These are phyloP conservation scores for Heterococcus sp. DNA, from an alignment of 108 stramenopile species.

Conservation along the genomic window DNA sequence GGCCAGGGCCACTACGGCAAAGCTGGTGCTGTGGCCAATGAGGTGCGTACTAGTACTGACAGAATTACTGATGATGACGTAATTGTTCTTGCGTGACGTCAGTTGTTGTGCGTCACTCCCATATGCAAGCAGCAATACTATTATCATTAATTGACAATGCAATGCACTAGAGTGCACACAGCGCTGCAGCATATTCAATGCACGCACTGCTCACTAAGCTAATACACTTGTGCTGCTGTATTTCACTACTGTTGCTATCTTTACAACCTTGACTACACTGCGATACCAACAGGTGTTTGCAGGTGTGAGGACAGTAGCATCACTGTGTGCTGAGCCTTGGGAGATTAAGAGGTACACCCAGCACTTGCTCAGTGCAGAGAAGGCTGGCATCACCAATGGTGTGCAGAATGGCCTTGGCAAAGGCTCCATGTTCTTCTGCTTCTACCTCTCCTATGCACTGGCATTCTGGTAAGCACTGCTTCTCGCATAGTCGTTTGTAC, in stretches of 20 bases:
- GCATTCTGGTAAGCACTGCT: conserved; percentile 52
- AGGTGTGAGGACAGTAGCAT: conserved; percentile 55
- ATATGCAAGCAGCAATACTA: too few relatives aligned
- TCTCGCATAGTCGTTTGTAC: neutral
- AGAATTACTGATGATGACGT: too few relatives aligned
- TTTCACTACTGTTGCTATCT: neutral
- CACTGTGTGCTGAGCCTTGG: conserved; percentile 40
- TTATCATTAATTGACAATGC: too few relatives aligned
- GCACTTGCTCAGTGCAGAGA: conserved; percentile 44
- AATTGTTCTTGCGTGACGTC: too few relatives aligned
- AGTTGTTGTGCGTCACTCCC: too few relatives aligned
- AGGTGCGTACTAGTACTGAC: conserved; percentile 22
- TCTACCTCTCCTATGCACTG: conserved; percentile 49
- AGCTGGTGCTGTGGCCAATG: conserved; percentile 52
- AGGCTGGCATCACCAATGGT: conserved; percentile 48
- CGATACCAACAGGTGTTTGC: conserved; percentile 21
- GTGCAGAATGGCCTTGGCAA: conserved; percentile 47
- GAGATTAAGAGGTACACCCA: conserved; percentile 33
- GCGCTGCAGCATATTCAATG: too few relatives aligned
- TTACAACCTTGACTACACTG: neutral
- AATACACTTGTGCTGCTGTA: neutral
- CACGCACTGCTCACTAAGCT: neutral
- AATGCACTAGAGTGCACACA: too few relatives aligned
- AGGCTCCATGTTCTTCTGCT: conserved; percentile 33
- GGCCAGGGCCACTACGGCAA: conserved; percentile 42